phyloP scores from a whole-genome alignment of 148 eudicot genomes.

The Pouteria glomerata region DNA sequence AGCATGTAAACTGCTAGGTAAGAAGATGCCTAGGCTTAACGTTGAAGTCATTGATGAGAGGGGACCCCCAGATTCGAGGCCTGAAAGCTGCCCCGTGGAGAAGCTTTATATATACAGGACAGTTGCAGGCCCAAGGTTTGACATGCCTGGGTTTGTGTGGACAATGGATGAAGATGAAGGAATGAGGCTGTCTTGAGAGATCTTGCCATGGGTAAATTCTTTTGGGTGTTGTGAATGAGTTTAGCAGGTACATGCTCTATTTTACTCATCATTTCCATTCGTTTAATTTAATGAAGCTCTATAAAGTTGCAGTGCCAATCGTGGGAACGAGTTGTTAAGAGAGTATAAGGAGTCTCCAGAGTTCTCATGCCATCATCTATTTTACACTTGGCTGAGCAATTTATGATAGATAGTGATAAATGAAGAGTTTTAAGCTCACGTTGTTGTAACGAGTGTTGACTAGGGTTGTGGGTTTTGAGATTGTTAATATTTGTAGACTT shows the following conservation, averaged over 20 bases:
- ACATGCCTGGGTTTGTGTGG: conserved; percentile 66
- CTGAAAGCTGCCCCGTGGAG: conserved; percentile 59
- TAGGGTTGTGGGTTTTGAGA: neutral
- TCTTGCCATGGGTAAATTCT: too few species aligned
- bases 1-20: conserved; percentile 73
- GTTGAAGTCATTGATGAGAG: conserved; percentile 85
- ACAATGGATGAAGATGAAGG: conserved; percentile 36
- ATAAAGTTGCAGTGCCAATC: conserved; percentile 16
- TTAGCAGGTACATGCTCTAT: conserved; percentile 15
- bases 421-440: conserved; percentile 23
- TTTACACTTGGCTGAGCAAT: conserved; percentile 37
- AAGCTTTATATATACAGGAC: conserved; percentile 76
- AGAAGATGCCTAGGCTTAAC: conserved; percentile 76
- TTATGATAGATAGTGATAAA: conserved; percentile 5
- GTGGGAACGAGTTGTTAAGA: too few species aligned
- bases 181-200: conserved; percentile 15
- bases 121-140: conserved; percentile 67
- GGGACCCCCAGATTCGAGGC: conserved; percentile 41
- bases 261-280: neutral
- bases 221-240: neutral
- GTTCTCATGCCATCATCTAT: conserved; percentile 21
- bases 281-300: conserved; percentile 10
- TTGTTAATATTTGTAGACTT: neutral
- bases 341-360: conserved; percentile 4
- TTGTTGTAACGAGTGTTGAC: conserved; percentile 1